A percentile compares a stretch with the other conserved stretches of the same genome.
These are phyloP conservation scores for Sophora flavescens DNA, from an alignment of 306 rosid species.

Conservation along the genomic window DNA sequence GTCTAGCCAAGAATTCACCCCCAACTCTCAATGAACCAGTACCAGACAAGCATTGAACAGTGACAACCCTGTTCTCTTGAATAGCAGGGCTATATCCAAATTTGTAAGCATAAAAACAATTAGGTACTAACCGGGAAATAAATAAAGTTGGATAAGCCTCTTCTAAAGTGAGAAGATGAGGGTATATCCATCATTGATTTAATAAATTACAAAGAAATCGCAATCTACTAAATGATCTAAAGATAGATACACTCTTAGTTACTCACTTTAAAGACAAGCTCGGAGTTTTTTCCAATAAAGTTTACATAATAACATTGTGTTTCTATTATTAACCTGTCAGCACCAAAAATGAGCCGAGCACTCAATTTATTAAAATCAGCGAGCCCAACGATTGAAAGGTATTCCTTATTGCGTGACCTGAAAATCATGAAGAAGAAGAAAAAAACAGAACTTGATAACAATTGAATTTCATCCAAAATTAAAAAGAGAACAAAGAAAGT, in stretches of 20 bases:
- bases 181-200: too few species aligned
- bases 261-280: too few species aligned
- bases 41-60: slow-evolving; percentile 96
- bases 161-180: too few species aligned
- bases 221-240: too few species aligned
- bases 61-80: slow-evolving; percentile 82
- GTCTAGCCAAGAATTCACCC: slow-evolving; percentile 93
- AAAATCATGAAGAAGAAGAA: slow-evolving; percentile 33
- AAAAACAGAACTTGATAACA: slow-evolving; percentile 33
- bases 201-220: too few species aligned
- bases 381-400: slow-evolving; percentile 87
- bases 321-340: slow-evolving; percentile 70
- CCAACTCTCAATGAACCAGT: slow-evolving; percentile 99
- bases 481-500: slow-evolving; percentile 33
- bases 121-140: not conserved
- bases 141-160: not conserved
- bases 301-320: not conserved
- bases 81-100: slow-evolving; percentile 79
- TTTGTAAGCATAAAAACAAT: slow-evolving; percentile 12
- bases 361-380: slow-evolving; percentile 91
- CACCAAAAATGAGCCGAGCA: slow-evolving; percentile 93
- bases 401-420: slow-evolving; percentile 91
- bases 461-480: not conserved
- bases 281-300: not conserved
- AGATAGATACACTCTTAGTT: too few species aligned